Evolutionary conservation across 768 basidiomycete species (phyloP), one percentile per base, ranked within the genome.

Genomic region (Coprinopsis strossmayeri): DNA sequence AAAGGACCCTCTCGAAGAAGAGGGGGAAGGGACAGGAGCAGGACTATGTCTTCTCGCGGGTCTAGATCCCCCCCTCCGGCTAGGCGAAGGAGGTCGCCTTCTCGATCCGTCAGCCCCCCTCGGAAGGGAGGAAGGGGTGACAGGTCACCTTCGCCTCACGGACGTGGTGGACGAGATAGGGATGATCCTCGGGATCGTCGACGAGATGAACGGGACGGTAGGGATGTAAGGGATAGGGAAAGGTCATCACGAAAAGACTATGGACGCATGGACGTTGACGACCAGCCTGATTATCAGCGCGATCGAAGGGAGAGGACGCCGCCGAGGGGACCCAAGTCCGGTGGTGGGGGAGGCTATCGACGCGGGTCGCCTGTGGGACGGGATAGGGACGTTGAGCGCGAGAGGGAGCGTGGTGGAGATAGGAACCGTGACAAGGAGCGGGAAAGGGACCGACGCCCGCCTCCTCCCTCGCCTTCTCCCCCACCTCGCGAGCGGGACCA

Each of bases 391-490:
- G 5, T 17, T 20, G 41, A 42, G 37, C 45, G 45, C 32, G 45
- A 46, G 17, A 40, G 37, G 37, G 45, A 44, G n/a, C 32, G 51
- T 10, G 18, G 43, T 48, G 52, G 39, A 43, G 44, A 4, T 49
- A 50, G 35, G 50, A 46, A 24, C 32, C 40, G 15, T 41, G 44
- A 23, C 50, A 55, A 27, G 48, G 57, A 34, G 53, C 53, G 41
- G 56, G 53, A 25, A 44, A 28, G 59, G 45, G 3, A 53, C 47
- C 27, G 57, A 51, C 42, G 41, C 25, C 23, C 23, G 48, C n/a
- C 26, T 49, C 18, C 54, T 35, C 34, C 53, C 51, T 49, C 52
- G 24, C 59, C 60, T 34, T 53, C 58, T 17, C 57, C 57, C 2
- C 51, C 55, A 2, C 61, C 55, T 28, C 47, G 50, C 30, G 55